phyloP scores from a whole-genome alignment of 2,329 filamentous ascomycete species.

The Fusarium vanettenii region DNA sequence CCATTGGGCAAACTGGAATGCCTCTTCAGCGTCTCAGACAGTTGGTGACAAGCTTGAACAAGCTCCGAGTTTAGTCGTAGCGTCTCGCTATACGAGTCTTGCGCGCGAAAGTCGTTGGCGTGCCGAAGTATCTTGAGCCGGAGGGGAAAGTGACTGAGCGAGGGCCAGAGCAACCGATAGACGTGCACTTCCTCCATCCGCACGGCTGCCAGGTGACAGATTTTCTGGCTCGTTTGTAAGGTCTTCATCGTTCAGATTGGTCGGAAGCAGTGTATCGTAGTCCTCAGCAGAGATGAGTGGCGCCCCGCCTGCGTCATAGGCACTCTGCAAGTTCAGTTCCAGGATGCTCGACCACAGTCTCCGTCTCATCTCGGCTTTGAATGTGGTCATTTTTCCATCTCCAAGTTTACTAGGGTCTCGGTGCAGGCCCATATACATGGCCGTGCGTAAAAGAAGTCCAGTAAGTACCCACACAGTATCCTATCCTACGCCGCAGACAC shows the following conservation, averaged over 20 bases:
- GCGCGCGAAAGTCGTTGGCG: not conserved
- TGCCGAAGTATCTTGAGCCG: not conserved
- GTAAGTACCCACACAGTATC: not conserved
- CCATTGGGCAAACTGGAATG: not conserved
- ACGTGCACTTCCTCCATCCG: not conserved
- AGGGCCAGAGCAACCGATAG: not conserved
- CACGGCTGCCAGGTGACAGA: not conserved
- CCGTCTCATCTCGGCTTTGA: not conserved
- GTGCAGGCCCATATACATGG: not conserved
- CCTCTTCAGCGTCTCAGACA: not conserved
- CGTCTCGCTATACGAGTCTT: not conserved
- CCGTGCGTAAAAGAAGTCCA: not conserved
- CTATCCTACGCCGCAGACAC: not conserved
- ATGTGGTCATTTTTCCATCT: not conserved
- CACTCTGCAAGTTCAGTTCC: not conserved
- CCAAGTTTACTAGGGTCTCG: not conserved
- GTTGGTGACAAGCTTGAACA: not conserved
- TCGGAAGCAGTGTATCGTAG: not conserved
- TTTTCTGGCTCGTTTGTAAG: not conserved
- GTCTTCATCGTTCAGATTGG: not conserved
- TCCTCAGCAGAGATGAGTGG: not conserved
- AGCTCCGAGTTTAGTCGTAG: not conserved
- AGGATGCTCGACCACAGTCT: not conserved
- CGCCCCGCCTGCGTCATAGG: not conserved
- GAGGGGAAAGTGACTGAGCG: not conserved